Percentiles rank a stretch among this genome's conserved stretches.
These are phyloP conservation scores for Spizellomyces sp. DNA, from an alignment of 192 early-diverging fungal genomes.

Conservation along the genomic window DNA sequence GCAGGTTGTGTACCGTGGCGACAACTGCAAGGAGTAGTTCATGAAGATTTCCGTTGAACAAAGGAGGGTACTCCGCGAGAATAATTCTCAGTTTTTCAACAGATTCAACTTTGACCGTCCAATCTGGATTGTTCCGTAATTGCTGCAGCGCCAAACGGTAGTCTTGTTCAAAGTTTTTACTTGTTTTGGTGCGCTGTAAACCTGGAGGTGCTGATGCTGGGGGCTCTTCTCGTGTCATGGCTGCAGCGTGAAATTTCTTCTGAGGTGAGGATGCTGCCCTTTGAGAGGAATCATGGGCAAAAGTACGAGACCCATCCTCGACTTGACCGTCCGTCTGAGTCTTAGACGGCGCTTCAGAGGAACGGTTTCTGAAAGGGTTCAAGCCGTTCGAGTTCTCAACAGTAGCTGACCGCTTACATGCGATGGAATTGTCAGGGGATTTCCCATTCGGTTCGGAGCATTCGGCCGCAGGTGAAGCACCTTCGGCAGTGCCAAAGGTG, in stretches of 20 bases:
- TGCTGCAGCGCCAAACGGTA: slow-evolving; percentile 20
- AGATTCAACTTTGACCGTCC: slow-evolving; percentile 21
- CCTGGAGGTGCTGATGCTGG: not conserved
- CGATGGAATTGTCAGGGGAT: no score
- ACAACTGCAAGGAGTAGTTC: slow-evolving; percentile 30
- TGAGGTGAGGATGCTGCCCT: slow-evolving; percentile 5
- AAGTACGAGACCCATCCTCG: no score
- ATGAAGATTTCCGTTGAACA: slow-evolving; percentile 13
- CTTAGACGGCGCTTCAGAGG: no score
- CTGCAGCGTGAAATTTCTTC: not conserved
- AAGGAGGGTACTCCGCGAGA: slow-evolving; percentile 1
- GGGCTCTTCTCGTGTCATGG: not conserved
- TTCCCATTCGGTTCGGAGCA: no score
- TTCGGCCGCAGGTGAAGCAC: no score
- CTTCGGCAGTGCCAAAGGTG: no score
- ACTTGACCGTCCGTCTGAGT: no score
- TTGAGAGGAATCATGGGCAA: not conserved
- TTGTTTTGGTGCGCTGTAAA: not conserved
- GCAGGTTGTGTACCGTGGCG: slow-evolving; percentile 33
- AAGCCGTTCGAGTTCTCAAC: no score
- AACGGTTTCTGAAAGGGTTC: no score
- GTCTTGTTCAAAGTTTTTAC: not conserved
- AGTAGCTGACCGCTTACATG: no score
- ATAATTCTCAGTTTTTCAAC: slow-evolving; percentile 14
- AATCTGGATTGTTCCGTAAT: slow-evolving; percentile 18